Evolutionary conservation across 768 basidiomycete genomes (phyloP).

Genomic region (Dendrothele bispora): DNA sequence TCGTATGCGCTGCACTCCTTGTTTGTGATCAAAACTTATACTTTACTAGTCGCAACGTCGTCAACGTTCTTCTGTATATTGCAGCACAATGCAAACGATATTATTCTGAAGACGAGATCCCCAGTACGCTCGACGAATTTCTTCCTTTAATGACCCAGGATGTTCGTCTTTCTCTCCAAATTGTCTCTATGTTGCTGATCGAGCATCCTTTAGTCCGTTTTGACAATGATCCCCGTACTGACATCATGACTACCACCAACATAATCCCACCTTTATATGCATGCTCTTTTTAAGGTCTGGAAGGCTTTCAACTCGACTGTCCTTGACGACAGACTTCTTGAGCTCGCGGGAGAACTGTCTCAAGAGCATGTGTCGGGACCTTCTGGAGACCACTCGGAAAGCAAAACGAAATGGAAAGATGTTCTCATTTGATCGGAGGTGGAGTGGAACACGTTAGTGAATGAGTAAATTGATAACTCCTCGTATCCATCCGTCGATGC

Average conservation of each 20-base stretch:
- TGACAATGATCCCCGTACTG: conserved; percentile 74
- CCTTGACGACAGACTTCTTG: conserved; percentile 74
- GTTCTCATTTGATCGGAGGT: conserved; percentile 87
- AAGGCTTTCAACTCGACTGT: conserved; percentile 74
- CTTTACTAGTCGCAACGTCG: conserved; percentile 58
- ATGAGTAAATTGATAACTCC: conserved; percentile 36
- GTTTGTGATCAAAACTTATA: too few relatives aligned
- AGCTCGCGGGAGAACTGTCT: conserved; percentile 66
- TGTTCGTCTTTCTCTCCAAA: conserved; percentile 38
- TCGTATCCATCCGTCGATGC: neutral
- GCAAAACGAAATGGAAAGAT: conserved; percentile 68
- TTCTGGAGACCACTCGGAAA: conserved; percentile 49
- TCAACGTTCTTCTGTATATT: conserved; percentile 72
- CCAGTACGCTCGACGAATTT: conserved; percentile 69
- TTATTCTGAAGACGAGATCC: conserved; percentile 63
- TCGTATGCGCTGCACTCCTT: conserved; percentile 37
- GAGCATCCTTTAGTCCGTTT: conserved; percentile 46
- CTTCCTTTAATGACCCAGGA: conserved; percentile 70
- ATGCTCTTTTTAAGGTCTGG: conserved; percentile 73
- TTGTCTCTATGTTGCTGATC: neutral
- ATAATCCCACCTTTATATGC: conserved; percentile 66
- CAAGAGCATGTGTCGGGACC: conserved; percentile 70
- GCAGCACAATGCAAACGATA: conserved; percentile 75
- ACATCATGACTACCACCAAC: conserved; percentile 76
- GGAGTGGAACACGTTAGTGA: conserved; percentile 84